Percentiles rank a stretch among this genome's conserved stretches.
These are phyloP conservation scores for Plasmodium vivax DNA, from an alignment of 169 alveolate genomes.

Conservation along the genomic window DNA sequence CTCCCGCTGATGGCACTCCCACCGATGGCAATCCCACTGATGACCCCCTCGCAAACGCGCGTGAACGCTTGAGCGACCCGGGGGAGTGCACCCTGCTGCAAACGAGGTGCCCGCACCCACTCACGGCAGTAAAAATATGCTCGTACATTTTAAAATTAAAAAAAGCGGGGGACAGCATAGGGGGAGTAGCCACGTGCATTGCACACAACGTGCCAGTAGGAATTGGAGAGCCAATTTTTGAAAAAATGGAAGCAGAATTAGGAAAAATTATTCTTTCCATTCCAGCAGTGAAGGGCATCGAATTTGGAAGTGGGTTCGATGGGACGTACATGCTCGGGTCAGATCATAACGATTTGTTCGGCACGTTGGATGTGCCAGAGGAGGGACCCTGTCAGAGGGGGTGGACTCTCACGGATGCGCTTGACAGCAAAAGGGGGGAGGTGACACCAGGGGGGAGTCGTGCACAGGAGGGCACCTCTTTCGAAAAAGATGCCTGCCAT, in stretches of 20 bases:
- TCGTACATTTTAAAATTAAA: conserved; percentile 51
- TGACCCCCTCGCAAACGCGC: neutral
- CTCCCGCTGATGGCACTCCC: neutral
- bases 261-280: conserved; percentile 51
- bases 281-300: conserved; percentile 49
- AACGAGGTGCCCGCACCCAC: conserved; percentile 67
- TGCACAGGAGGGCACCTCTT: neutral
- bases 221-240: conserved; percentile 57
- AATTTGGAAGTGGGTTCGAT: conserved; percentile 47
- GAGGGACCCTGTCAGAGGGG: neutral
- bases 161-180: conserved; percentile 33
- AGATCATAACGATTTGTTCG: conserved; percentile 39
- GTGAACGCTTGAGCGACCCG: neutral
- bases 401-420: neutral
- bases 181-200: conserved; percentile 41
- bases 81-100: conserved; percentile 1
- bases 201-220: conserved; percentile 34
- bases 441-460: neutral
- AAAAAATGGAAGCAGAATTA: conserved; percentile 38
- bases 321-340: conserved; percentile 50
- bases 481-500: neutral
- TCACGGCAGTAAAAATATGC: conserved; percentile 44
- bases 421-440: neutral
- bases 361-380: neutral
- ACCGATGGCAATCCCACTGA: too few species aligned